Conservation (phyloP, 2,329 filamentous ascomycete genomes). For the Fusarium bulbicola region DNA sequence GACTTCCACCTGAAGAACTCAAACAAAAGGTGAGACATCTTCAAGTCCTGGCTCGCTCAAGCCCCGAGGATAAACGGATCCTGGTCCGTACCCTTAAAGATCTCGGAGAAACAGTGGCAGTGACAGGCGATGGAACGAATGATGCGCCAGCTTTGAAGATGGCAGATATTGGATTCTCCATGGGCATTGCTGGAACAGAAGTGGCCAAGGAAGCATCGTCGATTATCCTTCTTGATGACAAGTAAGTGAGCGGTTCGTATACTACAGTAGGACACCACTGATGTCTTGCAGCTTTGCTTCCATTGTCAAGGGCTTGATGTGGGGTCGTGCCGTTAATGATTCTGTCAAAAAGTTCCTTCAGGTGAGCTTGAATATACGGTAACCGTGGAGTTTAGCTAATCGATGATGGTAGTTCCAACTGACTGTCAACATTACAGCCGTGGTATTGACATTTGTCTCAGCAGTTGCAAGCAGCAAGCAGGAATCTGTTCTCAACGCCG, state of each 20-base stretch:
- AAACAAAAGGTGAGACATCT: conserved; percentile 67
- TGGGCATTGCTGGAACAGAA: conserved; percentile 72
- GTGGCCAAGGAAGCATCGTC: conserved; percentile 71
- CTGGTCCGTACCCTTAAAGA: conserved; percentile 70
- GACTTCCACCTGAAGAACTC: conserved; percentile 60
- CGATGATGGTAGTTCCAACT: conserved; percentile 61
- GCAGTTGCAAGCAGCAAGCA: conserved; percentile 61
- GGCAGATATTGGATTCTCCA: conserved; percentile 70
- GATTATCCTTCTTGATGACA: conserved; percentile 70
- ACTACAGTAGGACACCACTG: not conserved
- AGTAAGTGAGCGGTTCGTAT: conserved; percentile 42
- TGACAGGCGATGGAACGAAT: conserved; percentile 71
- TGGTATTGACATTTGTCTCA: conserved; percentile 66
- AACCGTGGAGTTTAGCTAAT: not conserved
- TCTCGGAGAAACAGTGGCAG: conserved; percentile 66
- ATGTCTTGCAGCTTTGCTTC: conserved; percentile 54
- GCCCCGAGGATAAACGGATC: conserved; percentile 72
- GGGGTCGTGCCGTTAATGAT: conserved; percentile 71
- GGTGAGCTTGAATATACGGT: conserved; percentile 37
- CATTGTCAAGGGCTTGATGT: conserved; percentile 69
- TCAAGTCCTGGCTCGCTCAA: conserved; percentile 71
- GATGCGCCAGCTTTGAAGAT: conserved; percentile 68
- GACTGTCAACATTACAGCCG: conserved; percentile 71
- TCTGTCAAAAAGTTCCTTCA: conserved; percentile 72
- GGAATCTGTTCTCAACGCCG: conserved; percentile 65